Conservation (phyloP, 805 yeast genomes). For the Myxozyma vanderwaltii region DNA sequence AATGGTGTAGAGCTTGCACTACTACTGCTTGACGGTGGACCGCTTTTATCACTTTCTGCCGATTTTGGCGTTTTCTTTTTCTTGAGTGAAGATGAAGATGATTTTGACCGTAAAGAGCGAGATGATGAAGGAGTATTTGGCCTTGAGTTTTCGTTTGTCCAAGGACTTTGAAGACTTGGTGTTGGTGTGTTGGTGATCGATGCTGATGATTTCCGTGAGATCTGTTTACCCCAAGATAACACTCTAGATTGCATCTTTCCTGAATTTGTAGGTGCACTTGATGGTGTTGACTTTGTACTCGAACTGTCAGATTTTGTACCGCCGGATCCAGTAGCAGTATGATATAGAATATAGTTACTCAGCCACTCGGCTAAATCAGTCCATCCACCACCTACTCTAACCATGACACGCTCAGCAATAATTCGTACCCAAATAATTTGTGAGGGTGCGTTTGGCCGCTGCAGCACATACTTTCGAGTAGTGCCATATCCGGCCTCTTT, state of each 20-base stretch:
- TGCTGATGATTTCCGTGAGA: not conserved
- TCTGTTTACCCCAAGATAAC: not conserved
- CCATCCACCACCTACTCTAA: slow-evolving; percentile 37
- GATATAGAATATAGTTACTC: slow-evolving; percentile 27
- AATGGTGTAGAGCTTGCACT: slow-evolving; percentile 9
- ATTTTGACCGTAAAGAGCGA: not conserved
- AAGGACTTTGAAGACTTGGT: not conserved
- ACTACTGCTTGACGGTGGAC: not conserved
- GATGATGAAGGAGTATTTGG: not conserved
- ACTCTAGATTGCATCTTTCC: slow-evolving; percentile 6
- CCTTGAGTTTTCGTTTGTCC: not conserved
- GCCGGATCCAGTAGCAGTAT: slow-evolving; percentile 10
- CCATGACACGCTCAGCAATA: slow-evolving; percentile 36
- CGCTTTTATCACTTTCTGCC: not conserved
- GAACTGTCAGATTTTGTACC: not conserved
- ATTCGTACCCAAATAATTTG: slow-evolving; percentile 35
- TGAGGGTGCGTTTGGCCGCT: slow-evolving; percentile 34
- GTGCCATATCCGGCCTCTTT: slow-evolving; percentile 34
- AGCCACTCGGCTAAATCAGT: slow-evolving; percentile 37
- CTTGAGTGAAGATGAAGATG: not conserved
- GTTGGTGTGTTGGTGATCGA: not conserved
- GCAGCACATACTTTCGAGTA: slow-evolving; percentile 31
- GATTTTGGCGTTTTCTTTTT: not conserved
- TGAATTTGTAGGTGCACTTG: not conserved
- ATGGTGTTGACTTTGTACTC: not conserved